These are phyloP conservation scores for Lentinula boryana DNA, from an alignment of 768 basidiomycete genomes.

Conservation along the genomic window DNA sequence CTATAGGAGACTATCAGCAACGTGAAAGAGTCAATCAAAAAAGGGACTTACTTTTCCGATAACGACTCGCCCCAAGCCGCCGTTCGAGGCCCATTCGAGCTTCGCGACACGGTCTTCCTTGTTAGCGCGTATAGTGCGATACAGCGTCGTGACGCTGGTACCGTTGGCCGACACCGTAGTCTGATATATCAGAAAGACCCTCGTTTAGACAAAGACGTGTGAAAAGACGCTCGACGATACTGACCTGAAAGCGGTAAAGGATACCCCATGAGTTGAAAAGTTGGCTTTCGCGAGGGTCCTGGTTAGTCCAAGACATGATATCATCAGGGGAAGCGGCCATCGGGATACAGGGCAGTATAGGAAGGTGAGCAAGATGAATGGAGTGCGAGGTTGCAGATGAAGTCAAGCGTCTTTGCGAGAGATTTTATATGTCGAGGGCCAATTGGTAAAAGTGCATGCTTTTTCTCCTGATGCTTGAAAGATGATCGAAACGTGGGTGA, in stretches of 20 bases:
- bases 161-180: conserved; percentile 59
- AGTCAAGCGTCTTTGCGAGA: conserved; percentile 16
- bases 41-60: conserved; percentile 66
- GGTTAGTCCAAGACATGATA: conserved; percentile 81
- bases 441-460: conserved; percentile 40
- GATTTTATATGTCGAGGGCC: conserved; percentile 49
- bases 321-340: conserved; percentile 58
- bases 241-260: conserved; percentile 75
- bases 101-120: conserved; percentile 86
- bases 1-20: conserved; percentile 32
- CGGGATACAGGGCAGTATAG: conserved; percentile 15
- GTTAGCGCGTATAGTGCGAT: conserved; percentile 75
- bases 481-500: conserved; percentile 76
- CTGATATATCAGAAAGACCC: conserved; percentile 33
- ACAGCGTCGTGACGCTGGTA: conserved; percentile 70
- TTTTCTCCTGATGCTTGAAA: conserved; percentile 45
- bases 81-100: conserved; percentile 81
- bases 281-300: conserved; percentile 77
- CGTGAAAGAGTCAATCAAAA: too few species aligned
- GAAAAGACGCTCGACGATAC: conserved; percentile 13
- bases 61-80: conserved; percentile 77
- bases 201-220: conserved; percentile 7
- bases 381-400: conserved; percentile 23
- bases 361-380: conserved; percentile 19
- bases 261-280: conserved; percentile 81